Percentiles rank a stretch among this genome's conserved stretches.
Evolutionary conservation across 2,329 filamentous ascomycete genomes (phyloP).

Genomic region (Fusarium keratoplasticum): DNA sequence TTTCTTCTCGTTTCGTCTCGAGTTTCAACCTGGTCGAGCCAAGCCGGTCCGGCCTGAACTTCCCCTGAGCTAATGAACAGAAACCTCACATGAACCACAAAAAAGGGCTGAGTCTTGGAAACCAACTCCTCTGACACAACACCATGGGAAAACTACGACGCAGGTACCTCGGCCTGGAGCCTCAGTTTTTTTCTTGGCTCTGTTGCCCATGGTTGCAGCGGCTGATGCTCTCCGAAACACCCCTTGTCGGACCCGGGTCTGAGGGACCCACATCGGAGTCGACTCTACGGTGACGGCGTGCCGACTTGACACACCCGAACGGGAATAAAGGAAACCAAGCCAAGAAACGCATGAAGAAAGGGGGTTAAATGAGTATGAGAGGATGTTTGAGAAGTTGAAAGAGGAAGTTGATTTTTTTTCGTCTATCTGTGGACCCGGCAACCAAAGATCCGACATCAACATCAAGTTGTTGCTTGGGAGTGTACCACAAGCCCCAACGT

Average conservation of each 20-base stretch:
- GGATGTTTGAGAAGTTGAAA: background rate
- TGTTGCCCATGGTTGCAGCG: constrained; percentile 12
- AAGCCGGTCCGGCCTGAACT: background rate
- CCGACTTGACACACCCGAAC: background rate
- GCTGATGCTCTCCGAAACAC: constrained; percentile 27
- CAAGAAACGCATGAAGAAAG: background rate
- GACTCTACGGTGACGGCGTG: background rate
- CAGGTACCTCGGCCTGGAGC: background rate
- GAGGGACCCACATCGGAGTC: background rate
- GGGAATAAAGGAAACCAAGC: background rate
- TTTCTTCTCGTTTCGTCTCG: background rate
- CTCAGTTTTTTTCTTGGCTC: background rate
- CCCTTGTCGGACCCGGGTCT: constrained; percentile 9
- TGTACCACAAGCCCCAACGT: background rate
- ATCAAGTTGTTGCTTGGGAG: background rate
- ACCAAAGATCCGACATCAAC: background rate
- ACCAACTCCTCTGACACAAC: background rate
- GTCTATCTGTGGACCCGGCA: background rate
- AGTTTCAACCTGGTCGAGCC: constrained; percentile 2
- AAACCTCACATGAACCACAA: constrained; percentile 9
- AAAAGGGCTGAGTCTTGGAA: background rate
- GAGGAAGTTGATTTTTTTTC: background rate
- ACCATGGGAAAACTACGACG: background rate
- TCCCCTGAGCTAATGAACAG: background rate
- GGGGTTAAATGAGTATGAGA: background rate